phyloP scores from a whole-genome alignment of 306 rosid genomes.

The Notholithocarpus densiflorus region DNA sequence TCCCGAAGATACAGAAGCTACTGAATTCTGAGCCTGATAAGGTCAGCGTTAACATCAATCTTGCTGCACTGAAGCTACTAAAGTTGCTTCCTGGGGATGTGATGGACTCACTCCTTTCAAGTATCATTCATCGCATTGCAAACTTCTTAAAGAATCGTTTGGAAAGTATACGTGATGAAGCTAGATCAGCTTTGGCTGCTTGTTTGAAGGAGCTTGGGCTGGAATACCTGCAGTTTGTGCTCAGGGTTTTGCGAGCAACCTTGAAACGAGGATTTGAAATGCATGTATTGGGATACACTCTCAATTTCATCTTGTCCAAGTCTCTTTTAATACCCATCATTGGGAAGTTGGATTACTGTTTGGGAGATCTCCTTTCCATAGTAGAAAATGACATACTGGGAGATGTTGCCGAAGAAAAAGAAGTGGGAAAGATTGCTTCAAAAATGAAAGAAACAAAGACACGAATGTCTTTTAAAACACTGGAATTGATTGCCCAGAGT shows the following conservation, averaged over 20 bases:
- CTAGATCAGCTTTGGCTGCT: conserved; percentile 80
- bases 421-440: conserved; percentile 87
- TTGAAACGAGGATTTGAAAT: conserved; percentile 87
- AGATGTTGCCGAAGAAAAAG: conserved; percentile 89
- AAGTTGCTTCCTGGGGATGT: conserved; percentile 79
- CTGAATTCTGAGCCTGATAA: conserved; percentile 72
- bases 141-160: conserved; percentile 78
- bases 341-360: conserved; percentile 82
- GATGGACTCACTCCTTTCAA: conserved; percentile 81
- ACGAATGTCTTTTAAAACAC: conserved; percentile 75
- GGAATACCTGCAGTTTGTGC: conserved; percentile 75
- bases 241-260: conserved; percentile 64
- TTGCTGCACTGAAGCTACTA: conserved; percentile 79
- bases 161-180: conserved; percentile 89
- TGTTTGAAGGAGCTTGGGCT: conserved; percentile 93
- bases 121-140: conserved; percentile 70
- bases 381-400: conserved; percentile 84
- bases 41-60: conserved; percentile 69
- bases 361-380: conserved; percentile 75
- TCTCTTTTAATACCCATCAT: conserved; percentile 46
- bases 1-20: conserved; percentile 79
- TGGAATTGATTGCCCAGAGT: conserved; percentile 70
- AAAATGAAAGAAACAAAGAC: conserved; percentile 93
- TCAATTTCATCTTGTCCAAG: conserved; percentile 73
- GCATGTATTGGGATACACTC: conserved; percentile 88